phyloP scores from a whole-genome alignment of 768 basidiomycete genomes.

The Auricularia cornea region DNA sequence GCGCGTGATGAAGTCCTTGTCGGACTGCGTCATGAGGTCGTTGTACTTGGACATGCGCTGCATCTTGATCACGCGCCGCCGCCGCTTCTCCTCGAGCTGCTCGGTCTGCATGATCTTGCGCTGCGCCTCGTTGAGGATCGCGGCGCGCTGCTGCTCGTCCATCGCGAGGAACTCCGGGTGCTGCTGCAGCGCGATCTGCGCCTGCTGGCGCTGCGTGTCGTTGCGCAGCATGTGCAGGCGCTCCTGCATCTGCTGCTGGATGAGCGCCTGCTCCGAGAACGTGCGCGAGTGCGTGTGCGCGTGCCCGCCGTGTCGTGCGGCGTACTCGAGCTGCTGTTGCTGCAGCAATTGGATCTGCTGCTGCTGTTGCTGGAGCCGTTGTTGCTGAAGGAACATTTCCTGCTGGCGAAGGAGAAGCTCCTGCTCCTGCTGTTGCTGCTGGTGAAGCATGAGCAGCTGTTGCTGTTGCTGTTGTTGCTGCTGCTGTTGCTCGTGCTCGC shows the following conservation, averaged over 20 bases:
- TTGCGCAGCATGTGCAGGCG: constrained; percentile 54
- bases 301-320: constrained; percentile 13
- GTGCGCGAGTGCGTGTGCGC: constrained; percentile 26
- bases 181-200: constrained; percentile 66
- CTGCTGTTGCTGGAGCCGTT: constrained; percentile 32
- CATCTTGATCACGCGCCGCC: constrained; percentile 76
- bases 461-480: not conserved
- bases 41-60: constrained; percentile 90
- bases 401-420: constrained; percentile 1
- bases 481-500: not conserved
- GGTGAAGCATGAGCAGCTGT: not conserved
- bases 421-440: constrained; percentile 1
- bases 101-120: constrained; percentile 89
- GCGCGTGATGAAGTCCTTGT: constrained; percentile 98
- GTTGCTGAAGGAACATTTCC: constrained; percentile 27
- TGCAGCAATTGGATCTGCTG: constrained; percentile 18
- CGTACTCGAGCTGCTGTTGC: constrained; percentile 30
- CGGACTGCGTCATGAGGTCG: constrained; percentile 93
- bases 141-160: constrained; percentile 32
- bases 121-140: constrained; percentile 68
- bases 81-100: constrained; percentile 67
- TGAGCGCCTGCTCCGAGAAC: constrained; percentile 31
- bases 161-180: constrained; percentile 25
- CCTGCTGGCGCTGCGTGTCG: constrained; percentile 66
- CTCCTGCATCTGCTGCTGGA: constrained; percentile 47